These are phyloP conservation scores for Kodamaea fukazawae DNA, from an alignment of 805 yeast species.

Conservation along the genomic window DNA sequence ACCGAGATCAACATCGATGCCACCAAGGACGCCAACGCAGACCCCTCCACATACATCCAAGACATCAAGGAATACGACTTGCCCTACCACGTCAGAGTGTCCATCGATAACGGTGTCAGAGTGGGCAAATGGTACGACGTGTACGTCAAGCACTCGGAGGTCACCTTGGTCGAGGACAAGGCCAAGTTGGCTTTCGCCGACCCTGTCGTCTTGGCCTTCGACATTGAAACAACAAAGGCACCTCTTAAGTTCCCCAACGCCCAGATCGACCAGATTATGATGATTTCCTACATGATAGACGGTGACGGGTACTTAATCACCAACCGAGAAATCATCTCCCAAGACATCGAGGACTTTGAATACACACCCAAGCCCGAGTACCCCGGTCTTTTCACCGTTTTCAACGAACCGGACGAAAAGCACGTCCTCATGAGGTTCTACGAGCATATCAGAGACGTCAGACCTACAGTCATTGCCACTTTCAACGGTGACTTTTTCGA, in stretches of 20 bases:
- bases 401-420: constrained; percentile 85
- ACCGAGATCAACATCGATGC: constrained; percentile 16
- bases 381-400: constrained; percentile 84
- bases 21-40: constrained; percentile 36
- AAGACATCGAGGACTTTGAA: constrained; percentile 95
- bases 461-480: constrained; percentile 96
- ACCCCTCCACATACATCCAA: constrained; percentile 63
- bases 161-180: constrained; percentile 54
- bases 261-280: constrained; percentile 88
- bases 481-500: constrained; percentile 98
- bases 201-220: constrained; percentile 94
- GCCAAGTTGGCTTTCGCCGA: constrained; percentile 93
- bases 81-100: constrained; percentile 92
- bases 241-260: constrained; percentile 96
- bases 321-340: constrained; percentile 88
- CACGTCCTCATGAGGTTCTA: constrained; percentile 73
- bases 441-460: constrained; percentile 82
- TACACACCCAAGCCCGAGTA: constrained; percentile 97
- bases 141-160: constrained; percentile 55
- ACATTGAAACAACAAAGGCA: constrained; percentile 95
- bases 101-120: constrained; percentile 83
- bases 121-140: constrained; percentile 97
- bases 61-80: constrained; percentile 94
- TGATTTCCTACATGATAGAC: constrained; percentile 99
- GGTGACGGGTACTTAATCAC: constrained; percentile 95